Base-by-base conservation (phyloP, 108 stramenopile genomes). In the Aurantiochytrium sp. region DNA sequence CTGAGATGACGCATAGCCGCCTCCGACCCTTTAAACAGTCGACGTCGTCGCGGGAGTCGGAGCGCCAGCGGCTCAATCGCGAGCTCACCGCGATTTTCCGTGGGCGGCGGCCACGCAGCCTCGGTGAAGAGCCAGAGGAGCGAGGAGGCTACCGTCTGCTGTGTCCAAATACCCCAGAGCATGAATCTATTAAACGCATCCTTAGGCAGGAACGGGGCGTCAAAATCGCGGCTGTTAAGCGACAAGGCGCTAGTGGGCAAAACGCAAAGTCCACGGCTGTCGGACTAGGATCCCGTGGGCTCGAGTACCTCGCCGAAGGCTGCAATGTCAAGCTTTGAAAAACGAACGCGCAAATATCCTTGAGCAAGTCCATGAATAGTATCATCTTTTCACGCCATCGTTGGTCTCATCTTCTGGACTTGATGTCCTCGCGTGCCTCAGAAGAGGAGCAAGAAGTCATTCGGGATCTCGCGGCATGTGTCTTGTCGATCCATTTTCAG, bases 61-160 rank as follows among this genome's bases (percentile, higher is more conserved):
- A 83, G 73, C 73, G 73, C n/a, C 16, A 83, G 51, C 73, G 73
- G 18, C 51, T 83, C 49, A n/a, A 83, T n/a, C 73, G 73, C 2
- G 73, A 83, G 73, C 44, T 83, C 16, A 83, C 73, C 45, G 73
- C 73, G 2, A 83, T 83, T 53, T 83, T 83, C 18, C 73, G 51
- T 21, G 73, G 73, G 8, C 19, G 51, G 51, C 10, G 51, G 23
- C 73, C 73, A n/a, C 44, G 73, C 8, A 23, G 28, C 23, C 51
- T 83, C 0, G 73, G 73, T 16, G 73, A 83, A n/a, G 8, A 51
- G 44, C 73, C 73, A 12, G 51, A 83, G 73, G 44, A 83, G 23
- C 10, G 12, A 53, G 73, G 73, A n/a, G 23, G 19, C 5, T 83
- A 21, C 73, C 8, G 0, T 1, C 12, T 47, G 23, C 28, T 83